Percentiles rank a stretch among this genome's conserved stretches.
Conservation (phyloP, 78 protist genomes). For the slime mould (Dictyostelium discoideum) region DNA sequence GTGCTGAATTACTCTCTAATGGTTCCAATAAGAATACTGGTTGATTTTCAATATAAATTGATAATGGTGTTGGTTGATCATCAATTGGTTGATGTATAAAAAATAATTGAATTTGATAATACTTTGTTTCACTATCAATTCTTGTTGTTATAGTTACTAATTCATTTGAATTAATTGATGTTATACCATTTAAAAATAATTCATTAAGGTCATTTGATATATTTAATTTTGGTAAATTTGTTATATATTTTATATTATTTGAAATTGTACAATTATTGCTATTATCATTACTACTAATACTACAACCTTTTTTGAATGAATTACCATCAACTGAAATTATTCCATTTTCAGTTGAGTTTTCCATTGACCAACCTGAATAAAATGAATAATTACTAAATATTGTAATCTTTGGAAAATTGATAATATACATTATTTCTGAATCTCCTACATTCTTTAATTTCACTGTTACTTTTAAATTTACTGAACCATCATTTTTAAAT, state of each 20-base stretch:
- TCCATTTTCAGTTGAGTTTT: neutral
- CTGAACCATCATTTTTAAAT: neutral
- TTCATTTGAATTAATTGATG: neutral
- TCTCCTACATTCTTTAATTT: too few relatives aligned
- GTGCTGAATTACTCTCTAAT: neutral
- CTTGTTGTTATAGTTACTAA: neutral
- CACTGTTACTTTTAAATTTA: neutral
- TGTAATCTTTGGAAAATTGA: neutral
- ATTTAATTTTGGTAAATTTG: neutral
- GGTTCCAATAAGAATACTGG: neutral
- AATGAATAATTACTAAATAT: neutral
- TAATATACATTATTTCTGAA: neutral
- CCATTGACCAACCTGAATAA: neutral
- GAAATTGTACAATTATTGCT: neutral
- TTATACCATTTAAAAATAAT: neutral
- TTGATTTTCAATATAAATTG: neutral
- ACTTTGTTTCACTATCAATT: neutral
- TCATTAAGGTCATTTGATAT: neutral
- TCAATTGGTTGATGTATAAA: neutral
- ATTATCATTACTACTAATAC: neutral
- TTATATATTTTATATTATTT: neutral
- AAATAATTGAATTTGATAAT: neutral
- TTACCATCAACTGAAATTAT: neutral
- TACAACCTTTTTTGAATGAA: neutral
- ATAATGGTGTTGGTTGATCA: neutral